These are phyloP conservation scores for Chrysoporthe austroafricana DNA, from an alignment of 2,329 filamentous ascomycete genomes.

Conservation along the genomic window DNA sequence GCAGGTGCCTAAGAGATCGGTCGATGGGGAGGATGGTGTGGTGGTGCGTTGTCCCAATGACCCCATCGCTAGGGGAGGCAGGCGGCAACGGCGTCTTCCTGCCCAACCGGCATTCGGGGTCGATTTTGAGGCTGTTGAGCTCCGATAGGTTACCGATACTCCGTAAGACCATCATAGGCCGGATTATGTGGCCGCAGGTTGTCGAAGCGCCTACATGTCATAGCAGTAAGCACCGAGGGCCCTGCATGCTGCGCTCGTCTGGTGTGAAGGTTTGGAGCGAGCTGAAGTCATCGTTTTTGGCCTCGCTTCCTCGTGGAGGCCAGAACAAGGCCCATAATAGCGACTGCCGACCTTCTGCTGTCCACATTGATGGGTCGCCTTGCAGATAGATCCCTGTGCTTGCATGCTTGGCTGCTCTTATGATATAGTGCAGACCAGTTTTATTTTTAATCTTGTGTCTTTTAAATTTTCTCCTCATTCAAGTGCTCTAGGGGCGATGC, in stretches of 20 bases:
- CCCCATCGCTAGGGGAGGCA: slow-evolving; percentile 41
- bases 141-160: slow-evolving; percentile 37
- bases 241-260: slow-evolving; percentile 14
- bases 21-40: slow-evolving; percentile 21
- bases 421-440: neutral
- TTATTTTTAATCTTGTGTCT: neutral
- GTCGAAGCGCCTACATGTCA: slow-evolving; percentile 11
- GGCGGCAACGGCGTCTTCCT: slow-evolving; percentile 51
- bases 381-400: slow-evolving; percentile 11
- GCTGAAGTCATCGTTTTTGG: neutral
- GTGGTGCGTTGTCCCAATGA: slow-evolving; percentile 53
- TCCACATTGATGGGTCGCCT: neutral
- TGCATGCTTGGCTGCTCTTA: slow-evolving; percentile 17
- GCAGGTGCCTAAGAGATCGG: slow-evolving; percentile 39
- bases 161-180: slow-evolving; percentile 26
- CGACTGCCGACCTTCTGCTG: slow-evolving; percentile 14
- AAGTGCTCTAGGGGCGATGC: neutral
- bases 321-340: neutral
- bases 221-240: slow-evolving; percentile 1
- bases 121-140: slow-evolving; percentile 41
- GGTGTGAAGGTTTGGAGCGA: neutral
- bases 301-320: neutral
- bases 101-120: slow-evolving; percentile 50
- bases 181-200: slow-evolving; percentile 23
- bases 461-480: neutral